These are phyloP conservation scores for Lachancea nothofagi DNA, from an alignment of 805 yeast genomes.

Conservation along the genomic window DNA sequence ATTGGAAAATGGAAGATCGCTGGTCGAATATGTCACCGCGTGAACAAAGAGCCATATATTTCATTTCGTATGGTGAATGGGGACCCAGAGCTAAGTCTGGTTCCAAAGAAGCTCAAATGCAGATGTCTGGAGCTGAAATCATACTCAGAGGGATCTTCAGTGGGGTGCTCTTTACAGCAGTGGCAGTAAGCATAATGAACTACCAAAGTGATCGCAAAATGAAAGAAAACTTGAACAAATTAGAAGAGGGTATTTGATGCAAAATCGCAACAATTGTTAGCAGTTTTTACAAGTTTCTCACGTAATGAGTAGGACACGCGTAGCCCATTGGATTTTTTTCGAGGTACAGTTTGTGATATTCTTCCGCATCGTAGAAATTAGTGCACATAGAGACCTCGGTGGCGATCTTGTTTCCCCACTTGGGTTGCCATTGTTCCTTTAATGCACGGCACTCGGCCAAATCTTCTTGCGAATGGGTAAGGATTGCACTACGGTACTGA, in stretches of 20 bases:
- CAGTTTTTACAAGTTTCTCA: conserved; percentile 45
- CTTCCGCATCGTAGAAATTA: conserved; percentile 90
- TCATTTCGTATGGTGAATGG: conserved; percentile 36
- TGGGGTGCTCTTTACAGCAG: conserved; percentile 17
- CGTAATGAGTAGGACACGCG: conserved; percentile 83
- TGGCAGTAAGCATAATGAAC: conserved; percentile 18
- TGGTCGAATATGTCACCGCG: conserved; percentile 30
- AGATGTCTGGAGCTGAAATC: conserved; percentile 13
- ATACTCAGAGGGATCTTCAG: conserved; percentile 23
- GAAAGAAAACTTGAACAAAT: conserved; percentile 5
- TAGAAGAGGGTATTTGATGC: not conserved
- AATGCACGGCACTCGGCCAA: conserved; percentile 40
- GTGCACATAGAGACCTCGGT: conserved; percentile 65
- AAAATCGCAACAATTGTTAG: too few relatives aligned
- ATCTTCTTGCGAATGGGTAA: conserved; percentile 48
- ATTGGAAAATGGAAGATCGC: conserved; percentile 29
- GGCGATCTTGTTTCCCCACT: conserved; percentile 63
- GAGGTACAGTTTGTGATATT: conserved; percentile 82
- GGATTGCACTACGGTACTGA: conserved; percentile 84
- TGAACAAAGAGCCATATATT: conserved; percentile 33
- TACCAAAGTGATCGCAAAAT: conserved; percentile 18
- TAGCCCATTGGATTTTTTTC: conserved; percentile 79
- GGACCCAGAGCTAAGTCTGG: conserved; percentile 32
- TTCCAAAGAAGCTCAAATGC: conserved; percentile 10
- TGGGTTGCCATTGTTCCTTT: conserved; percentile 54